Evolutionary conservation across 179 eudicot species (phyloP), one percentile per base, ranked within the genome.

Genomic region (Beta lomatogona): DNA sequence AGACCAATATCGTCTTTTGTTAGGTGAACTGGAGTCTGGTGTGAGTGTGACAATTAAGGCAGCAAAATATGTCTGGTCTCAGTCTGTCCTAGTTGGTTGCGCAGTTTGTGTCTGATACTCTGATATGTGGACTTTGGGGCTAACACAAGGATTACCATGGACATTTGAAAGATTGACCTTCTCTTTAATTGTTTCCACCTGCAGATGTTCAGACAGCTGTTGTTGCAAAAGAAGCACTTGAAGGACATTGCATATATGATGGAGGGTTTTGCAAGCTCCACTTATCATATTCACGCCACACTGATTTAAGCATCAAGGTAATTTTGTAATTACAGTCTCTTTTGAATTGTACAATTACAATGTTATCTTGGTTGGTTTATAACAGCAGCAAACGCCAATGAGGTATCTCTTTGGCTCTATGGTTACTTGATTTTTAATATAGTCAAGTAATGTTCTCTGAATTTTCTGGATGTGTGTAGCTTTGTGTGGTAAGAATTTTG

Each of bases 231-330:
- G 98, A 94, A 84, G 87, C 99, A 19, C 89, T 96, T 72, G 99
- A 96, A 86, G 99, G 99, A 50, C 99, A 96, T 86, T 96, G 96
- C 88, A 96, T 96, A 79, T 96, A 96, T 64, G 98, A 96, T 83
- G 99, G 99, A 81, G 99, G 99, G 25, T 96, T 88, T 86, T 96
- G 99, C 92, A 96, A 91, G 87, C 99, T 96, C 73, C 99, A 94
- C 73, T 84, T 96, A 74, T 91, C 99, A 16, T 96, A 94, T 89
- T 96, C 99, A 41, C 96, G 97, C 48, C 99, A 96, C 79, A 92
- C 93, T 81, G 98, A 96, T 89, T 90, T 96, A 70, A 92, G 99
- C 81, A 96, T 96, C 77, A 96, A 96, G 97, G 99, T 96, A 86
- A 78, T 25, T 78, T 0, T 28, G 6, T 57, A 45, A 58, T 31